These are phyloP conservation scores for Martensiomyces pterosporus DNA, from an alignment of 192 early-diverging fungal genomes.

Conservation along the genomic window DNA sequence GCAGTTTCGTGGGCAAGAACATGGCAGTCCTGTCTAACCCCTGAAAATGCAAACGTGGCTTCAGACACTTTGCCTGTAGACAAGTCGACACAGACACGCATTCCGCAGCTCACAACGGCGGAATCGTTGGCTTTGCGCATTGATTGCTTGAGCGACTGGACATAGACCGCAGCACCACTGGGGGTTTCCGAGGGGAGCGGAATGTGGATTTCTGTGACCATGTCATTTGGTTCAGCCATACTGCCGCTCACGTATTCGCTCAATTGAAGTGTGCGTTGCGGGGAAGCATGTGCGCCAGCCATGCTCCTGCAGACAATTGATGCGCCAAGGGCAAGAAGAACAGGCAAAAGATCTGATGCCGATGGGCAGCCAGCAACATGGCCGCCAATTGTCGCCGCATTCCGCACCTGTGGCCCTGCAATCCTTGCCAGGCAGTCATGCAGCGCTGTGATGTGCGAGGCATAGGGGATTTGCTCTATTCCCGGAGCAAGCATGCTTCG, in stretches of 20 bases:
- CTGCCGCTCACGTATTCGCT: constrained; percentile 38
- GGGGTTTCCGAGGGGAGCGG: constrained; percentile 42
- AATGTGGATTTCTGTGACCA: constrained; percentile 57
- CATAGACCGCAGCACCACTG: constrained; percentile 43
- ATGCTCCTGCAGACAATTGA: constrained; percentile 15
- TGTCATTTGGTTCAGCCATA: constrained; percentile 51
- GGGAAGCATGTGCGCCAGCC: not conserved
- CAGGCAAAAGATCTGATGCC: constrained; percentile 76
- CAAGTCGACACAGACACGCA: constrained; percentile 23
- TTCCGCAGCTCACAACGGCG: constrained; percentile 63
- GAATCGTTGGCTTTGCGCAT: constrained; percentile 74
- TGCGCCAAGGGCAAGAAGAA: constrained; percentile 59
- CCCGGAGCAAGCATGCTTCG: not conserved
- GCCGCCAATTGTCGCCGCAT: constrained; percentile 70
- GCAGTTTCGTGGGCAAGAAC: constrained; percentile 48
- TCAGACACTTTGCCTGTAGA: constrained; percentile 45
- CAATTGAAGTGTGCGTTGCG: not conserved
- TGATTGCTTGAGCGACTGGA: constrained; percentile 67
- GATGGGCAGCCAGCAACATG: constrained; percentile 74
- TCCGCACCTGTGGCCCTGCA: constrained; percentile 70
- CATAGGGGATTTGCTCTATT: constrained; percentile 21
- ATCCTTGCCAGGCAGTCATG: constrained; percentile 63
- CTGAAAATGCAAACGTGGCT: constrained; percentile 60
- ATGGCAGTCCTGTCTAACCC: constrained; percentile 57
- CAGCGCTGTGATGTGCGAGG: constrained; percentile 54